Evolutionary conservation across 176 grass and related monocot genomes (phyloP).

Genomic region (Zoysia japonica): DNA sequence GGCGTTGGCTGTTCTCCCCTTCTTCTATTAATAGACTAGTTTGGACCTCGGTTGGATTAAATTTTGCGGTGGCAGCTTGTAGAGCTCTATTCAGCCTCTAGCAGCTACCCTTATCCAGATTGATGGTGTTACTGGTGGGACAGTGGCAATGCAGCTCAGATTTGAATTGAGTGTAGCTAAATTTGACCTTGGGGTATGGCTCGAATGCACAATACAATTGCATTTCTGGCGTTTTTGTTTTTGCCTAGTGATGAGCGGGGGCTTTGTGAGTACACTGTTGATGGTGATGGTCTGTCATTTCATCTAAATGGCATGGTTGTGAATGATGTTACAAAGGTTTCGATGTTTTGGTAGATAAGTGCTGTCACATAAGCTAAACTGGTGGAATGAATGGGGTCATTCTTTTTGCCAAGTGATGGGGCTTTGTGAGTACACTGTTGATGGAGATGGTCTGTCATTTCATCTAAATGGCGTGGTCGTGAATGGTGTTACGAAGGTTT

Average conservation of each 20-base stretch:
- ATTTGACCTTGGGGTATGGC: not conserved
- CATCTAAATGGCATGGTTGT: not conserved
- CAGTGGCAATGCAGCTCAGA: constrained; percentile 34
- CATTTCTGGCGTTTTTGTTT: constrained; percentile 12
- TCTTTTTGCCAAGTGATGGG: no score
- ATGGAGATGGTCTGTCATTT: no score
- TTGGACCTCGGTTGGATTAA: constrained; percentile 6
- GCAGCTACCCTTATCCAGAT: not conserved
- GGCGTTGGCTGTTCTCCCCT: not conserved
- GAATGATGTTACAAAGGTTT: not conserved
- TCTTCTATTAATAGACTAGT: constrained; percentile 26
- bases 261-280: not conserved
- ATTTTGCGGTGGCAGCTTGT: not conserved
- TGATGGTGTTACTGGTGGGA: not conserved
- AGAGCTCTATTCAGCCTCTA: not conserved
- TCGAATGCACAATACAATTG: not conserved
- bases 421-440: no score
- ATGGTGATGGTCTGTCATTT: not conserved
- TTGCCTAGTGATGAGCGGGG: not conserved
- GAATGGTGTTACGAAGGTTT: no score
- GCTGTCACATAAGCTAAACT: not conserved
- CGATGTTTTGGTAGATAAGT: not conserved
- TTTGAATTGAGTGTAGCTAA: not conserved
- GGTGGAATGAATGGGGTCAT: not conserved
- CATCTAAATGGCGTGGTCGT: no score